Percentiles rank a stretch among this genome's conserved stretches.
These are phyloP conservation scores for Russula brevipes DNA, from an alignment of 768 basidiomycete species.

Conservation along the genomic window DNA sequence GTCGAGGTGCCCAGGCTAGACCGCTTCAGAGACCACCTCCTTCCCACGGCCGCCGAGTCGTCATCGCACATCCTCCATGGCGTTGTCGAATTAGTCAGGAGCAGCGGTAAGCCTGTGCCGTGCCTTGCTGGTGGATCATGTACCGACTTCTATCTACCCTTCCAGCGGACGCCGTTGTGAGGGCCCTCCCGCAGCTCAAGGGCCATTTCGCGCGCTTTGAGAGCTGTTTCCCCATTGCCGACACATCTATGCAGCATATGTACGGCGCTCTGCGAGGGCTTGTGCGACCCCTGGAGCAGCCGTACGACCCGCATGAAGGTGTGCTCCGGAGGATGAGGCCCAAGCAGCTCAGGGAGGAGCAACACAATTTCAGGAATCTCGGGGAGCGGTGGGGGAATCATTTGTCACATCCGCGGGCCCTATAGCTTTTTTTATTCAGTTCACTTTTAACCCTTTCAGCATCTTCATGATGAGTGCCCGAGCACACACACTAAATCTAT, in stretches of 20 bases:
- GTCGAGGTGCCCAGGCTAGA: constrained; percentile 8
- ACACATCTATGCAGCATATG: constrained; percentile 2
- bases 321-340: constrained; percentile 3
- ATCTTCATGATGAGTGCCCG: not conserved
- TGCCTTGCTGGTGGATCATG: not conserved
- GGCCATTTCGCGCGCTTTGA: constrained; percentile 1
- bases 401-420: not conserved
- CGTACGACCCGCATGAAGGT: constrained; percentile 5
- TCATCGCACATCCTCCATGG: not conserved
- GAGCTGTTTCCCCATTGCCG: not conserved
- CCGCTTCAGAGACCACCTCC: constrained; percentile 10
- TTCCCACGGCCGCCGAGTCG: constrained; percentile 4
- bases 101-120: not conserved
- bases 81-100: not conserved
- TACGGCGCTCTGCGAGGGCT: constrained; percentile 2
- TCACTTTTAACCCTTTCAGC: no score
- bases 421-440: not conserved
- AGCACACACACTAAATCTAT: not conserved
- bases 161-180: not conserved
- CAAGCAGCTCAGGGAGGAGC: constrained; percentile 8
- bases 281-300: constrained; percentile 8
- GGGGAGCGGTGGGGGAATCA: constrained; percentile 4
- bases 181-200: not conserved
- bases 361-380: not conserved
- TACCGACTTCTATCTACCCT: not conserved